A percentile compares a stretch with the other conserved stretches of the same genome.
phyloP scores from a whole-genome alignment of 768 basidiomycete genomes.

The Psilocybe azurescens region DNA sequence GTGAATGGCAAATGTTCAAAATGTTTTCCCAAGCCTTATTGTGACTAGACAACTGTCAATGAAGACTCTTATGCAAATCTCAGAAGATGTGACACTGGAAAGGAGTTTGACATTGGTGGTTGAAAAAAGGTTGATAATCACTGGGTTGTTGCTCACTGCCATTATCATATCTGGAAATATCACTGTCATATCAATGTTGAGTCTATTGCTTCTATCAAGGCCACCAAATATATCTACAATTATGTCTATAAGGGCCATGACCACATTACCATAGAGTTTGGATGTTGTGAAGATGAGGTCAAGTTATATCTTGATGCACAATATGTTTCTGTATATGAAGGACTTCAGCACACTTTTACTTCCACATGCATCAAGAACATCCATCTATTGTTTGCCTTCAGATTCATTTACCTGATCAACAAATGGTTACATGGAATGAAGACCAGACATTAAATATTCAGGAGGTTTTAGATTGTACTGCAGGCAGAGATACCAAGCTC shows the following conservation, averaged over 20 bases:
- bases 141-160: too few relatives aligned
- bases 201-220: constrained; percentile 29
- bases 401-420: too few relatives aligned
- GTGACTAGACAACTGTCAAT: constrained; percentile 9
- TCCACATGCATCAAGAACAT: constrained; percentile 34
- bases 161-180: too few relatives aligned
- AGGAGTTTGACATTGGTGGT: too few relatives aligned
- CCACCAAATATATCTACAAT: constrained; percentile 51
- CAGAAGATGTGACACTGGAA: too few relatives aligned
- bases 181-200: too few relatives aligned
- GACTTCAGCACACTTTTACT: constrained; percentile 37
- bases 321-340: constrained; percentile 39
- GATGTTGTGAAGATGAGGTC: constrained; percentile 41
- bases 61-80: too few relatives aligned
- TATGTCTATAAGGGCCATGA: constrained; percentile 58
- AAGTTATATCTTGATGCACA: constrained; percentile 37
- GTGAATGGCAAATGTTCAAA: too few relatives aligned
- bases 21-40: constrained; percentile 37
- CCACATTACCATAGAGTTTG: constrained; percentile 36
- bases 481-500: constrained; percentile 20
- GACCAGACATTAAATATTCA: constrained; percentile 3
- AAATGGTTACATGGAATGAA: too few relatives aligned
- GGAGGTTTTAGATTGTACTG: constrained; percentile 19
- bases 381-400: constrained; percentile 36
- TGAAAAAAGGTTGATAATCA: too few relatives aligned